Base-by-base conservation (phyloP, 352 stramenopile species). In the Halophytophthora polymorphica region DNA sequence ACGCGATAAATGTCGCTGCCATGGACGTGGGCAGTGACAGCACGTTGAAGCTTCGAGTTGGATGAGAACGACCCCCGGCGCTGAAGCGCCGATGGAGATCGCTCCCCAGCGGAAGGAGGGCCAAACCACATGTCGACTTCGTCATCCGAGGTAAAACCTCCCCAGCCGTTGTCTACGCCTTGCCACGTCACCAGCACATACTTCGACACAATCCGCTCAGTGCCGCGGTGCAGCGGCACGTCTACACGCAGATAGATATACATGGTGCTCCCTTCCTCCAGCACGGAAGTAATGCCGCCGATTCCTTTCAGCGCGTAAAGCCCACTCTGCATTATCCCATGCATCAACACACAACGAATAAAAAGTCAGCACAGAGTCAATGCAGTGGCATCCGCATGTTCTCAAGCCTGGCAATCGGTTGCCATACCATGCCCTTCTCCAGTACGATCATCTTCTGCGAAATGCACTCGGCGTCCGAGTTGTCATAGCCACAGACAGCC, bases 221-320 rank as follows among this genome's bases (percentile, higher is more conserved):
- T 89, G 41, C 77, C 80, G 25, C 80, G 80, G 54, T 93, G 79
- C 31, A 95, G 59, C 15, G 83, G 83, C 28, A 95, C 74, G 54
- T 95, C 85, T 12, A 95, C 80, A n/a, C 83, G 81, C 8, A 95
- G 59, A 58, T 95, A 95, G 68, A 95, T 87, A 66, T 95, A 95
- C 83, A 93, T 93, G 14, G 83, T 92, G 40, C 64, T 75, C 12
- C 75, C 81, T 50, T 90, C 80, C 42, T 90, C 75, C 23, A 93
- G 37, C 10, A 83, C 70, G 0, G 66, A 80, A 3, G 66, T 88
- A 56, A 95, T 93, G 12, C 85, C 85, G 18, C 80, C 83, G 28
- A 95, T 77, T 38, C 83, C 81, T 58, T 91, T 93, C 18, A 95
- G 66, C 11, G 81, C 83, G 41, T 93, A 87, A 17, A 93, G 47